A percentile compares a stretch with the other conserved stretches of the same genome.
These are phyloP conservation scores for Rosa rugosa DNA, from an alignment of 306 rosid genomes.

Conservation along the genomic window DNA sequence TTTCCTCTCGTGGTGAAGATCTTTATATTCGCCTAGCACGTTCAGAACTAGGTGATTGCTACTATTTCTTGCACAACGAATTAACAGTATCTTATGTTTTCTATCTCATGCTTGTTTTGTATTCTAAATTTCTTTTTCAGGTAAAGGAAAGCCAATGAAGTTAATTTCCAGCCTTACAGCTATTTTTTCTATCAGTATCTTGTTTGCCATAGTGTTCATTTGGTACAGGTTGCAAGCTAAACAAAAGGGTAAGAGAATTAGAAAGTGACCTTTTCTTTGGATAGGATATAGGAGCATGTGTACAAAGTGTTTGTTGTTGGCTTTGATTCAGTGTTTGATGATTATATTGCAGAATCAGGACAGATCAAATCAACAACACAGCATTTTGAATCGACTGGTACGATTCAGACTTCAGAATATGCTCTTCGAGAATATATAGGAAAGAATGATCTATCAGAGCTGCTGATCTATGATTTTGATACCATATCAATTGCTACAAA, in stretches of 20 bases:
- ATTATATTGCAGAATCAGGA: slow-evolving; percentile 1
- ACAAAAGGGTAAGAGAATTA: slow-evolving; percentile 15
- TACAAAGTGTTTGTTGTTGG: not conserved
- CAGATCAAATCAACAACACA: not conserved
- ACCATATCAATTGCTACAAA: slow-evolving; percentile 12
- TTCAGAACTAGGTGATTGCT: slow-evolving; percentile 38
- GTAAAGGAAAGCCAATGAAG: not conserved
- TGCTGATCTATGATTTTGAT: slow-evolving; percentile 9
- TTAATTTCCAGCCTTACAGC: slow-evolving; percentile 5
- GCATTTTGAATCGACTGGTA: not conserved
- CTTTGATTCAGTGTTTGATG: not conserved
- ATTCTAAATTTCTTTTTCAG: not conserved
- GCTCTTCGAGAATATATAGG: not conserved
- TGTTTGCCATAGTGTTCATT: not conserved
- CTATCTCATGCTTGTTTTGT: not conserved
- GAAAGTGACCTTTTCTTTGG: too few relatives aligned
- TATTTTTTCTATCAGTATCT: not conserved
- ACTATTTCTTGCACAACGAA: not conserved
- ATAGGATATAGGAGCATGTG: not conserved
- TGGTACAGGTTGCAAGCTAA: slow-evolving; percentile 3
- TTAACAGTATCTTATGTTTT: not conserved
- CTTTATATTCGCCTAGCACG: slow-evolving; percentile 25
- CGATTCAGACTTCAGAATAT: too few relatives aligned
- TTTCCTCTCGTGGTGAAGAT: slow-evolving; percentile 11
- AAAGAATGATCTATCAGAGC: slow-evolving; percentile 1